phyloP scores from a whole-genome alignment of 768 basidiomycete genomes.

The Holtermannia corniformis region DNA sequence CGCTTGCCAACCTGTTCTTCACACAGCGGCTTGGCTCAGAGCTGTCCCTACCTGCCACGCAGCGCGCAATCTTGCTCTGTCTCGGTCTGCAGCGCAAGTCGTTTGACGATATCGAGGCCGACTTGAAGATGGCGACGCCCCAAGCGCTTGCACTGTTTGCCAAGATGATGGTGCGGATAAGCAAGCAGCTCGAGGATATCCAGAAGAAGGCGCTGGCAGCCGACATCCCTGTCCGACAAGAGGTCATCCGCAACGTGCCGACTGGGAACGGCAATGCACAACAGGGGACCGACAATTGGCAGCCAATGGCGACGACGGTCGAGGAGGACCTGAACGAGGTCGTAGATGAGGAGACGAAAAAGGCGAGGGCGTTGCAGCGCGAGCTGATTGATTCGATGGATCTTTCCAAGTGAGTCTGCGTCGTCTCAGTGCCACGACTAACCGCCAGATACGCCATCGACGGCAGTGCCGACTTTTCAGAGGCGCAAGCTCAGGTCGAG shows the following conservation, averaged over 20 bases:
- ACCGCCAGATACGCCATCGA: constrained; percentile 51
- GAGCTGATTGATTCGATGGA: constrained; percentile 83
- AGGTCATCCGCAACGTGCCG: constrained; percentile 22
- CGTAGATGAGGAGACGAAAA: constrained; percentile 55
- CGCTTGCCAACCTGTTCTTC: constrained; percentile 73
- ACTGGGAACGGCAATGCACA: constrained; percentile 7
- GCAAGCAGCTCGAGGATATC: constrained; percentile 61
- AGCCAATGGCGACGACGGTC: constrained; percentile 47
- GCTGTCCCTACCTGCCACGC: constrained; percentile 69
- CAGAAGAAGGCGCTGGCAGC: constrained; percentile 68
- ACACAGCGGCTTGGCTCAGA: constrained; percentile 54
- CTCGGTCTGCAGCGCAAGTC: constrained; percentile 81
- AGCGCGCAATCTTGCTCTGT: constrained; percentile 81
- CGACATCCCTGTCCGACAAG: constrained; percentile 43
- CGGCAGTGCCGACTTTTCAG: constrained; percentile 62
- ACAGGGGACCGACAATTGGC: constrained; percentile 40
- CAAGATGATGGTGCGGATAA: constrained; percentile 79
- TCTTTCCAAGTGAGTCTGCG: constrained; percentile 62
- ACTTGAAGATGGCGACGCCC: constrained; percentile 72
- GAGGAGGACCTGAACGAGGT: constrained; percentile 68
- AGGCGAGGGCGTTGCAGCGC: constrained; percentile 52
- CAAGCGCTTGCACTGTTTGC: constrained; percentile 84
- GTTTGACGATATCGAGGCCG: constrained; percentile 81
- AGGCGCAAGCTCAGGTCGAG: constrained; percentile 63
- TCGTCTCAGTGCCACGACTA: background rate